Evolutionary conservation across 768 basidiomycete genomes (phyloP), one percentile per base, ranked within the genome.

Genomic region (Terana coerulea): DNA sequence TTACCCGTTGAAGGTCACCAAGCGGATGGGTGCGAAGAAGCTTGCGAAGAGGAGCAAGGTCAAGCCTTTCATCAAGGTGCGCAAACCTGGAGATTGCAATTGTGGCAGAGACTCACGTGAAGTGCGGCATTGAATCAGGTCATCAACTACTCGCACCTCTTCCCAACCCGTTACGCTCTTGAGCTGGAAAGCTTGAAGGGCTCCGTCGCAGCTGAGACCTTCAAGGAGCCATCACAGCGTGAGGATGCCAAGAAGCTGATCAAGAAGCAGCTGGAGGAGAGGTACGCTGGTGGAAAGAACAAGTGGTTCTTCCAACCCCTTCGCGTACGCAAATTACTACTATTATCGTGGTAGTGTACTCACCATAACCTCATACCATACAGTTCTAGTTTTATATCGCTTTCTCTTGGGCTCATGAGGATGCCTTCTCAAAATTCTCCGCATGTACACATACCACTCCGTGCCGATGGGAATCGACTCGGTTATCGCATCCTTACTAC

Each of bases 21-120:
- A 88, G 68, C 86, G 89, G 59, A 98, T 98, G 95, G 91, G 95
- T 59, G 84, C 91, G 71, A 98, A 97, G 81, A 92, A 91, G 71
- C 71, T 98, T 60, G 82, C 87, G 61, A 80, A 78, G 75, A 81
- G 97, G 76, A 93, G 85, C 76, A 95, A 94, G 75, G 87, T 99
- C 73, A 99, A 99, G 83, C 97, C 97, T 61, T 99, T 99, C 75
- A 93, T 99, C 81, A 98, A 99, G 84, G 95, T 93, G 62, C 61
- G 80, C 71, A 24, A 29, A 28, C 42, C 25, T 8, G 12, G 24
- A 15, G 35, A 11, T 34, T 15, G 28, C 35, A 15, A 25, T 30
- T 5, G 26, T 36, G 24, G 31, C 3, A 8, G 15, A 35, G 3
- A 3, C 26, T 30, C 14, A 37, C 6, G 3, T 14, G 6, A 17